Evolutionary conservation across 1,139 yeast species (phyloP).

Genomic region (Yarrowia galli): DNA sequence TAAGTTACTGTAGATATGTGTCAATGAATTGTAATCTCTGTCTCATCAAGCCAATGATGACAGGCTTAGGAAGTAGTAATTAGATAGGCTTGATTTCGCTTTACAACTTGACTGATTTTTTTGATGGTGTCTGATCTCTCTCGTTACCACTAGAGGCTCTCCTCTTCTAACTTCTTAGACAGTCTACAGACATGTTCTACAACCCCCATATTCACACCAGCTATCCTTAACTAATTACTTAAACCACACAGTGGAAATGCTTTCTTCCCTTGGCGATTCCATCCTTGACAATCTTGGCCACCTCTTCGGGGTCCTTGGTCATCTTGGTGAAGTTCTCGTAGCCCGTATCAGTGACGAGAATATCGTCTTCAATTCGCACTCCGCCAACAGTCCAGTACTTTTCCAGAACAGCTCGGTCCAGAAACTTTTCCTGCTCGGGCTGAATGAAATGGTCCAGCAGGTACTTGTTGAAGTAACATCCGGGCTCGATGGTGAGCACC

Average conservation of each 20-base stretch:
- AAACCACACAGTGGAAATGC: constrained; percentile 66
- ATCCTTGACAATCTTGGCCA: constrained; percentile 72
- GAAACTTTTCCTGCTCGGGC: constrained; percentile 64
- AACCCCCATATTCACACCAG: no score
- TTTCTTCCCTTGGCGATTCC: constrained; percentile 71
- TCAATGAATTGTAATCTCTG: no score
- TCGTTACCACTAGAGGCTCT: no score
- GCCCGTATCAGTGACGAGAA: constrained; percentile 77
- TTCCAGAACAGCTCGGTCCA: constrained; percentile 69
- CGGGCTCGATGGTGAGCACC: constrained; percentile 96
- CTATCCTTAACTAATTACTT: constrained; percentile 40
- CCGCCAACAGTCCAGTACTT: constrained; percentile 92
- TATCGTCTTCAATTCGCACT: constrained; percentile 94
- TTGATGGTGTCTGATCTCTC: no score
- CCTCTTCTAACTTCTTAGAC: no score
- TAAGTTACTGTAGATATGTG: no score
- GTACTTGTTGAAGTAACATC: constrained; percentile 86
- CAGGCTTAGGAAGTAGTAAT: no score
- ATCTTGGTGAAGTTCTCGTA: constrained; percentile 80
- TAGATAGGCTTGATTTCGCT: no score
- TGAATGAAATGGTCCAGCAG: constrained; percentile 70
- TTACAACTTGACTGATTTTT: no score
- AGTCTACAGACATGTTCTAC: no score
- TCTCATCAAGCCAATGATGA: no score
- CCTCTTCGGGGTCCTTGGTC: constrained; percentile 84